Base-by-base conservation (phyloP, 257 asterid genomes). In the Capsicum baccatum region DNA sequence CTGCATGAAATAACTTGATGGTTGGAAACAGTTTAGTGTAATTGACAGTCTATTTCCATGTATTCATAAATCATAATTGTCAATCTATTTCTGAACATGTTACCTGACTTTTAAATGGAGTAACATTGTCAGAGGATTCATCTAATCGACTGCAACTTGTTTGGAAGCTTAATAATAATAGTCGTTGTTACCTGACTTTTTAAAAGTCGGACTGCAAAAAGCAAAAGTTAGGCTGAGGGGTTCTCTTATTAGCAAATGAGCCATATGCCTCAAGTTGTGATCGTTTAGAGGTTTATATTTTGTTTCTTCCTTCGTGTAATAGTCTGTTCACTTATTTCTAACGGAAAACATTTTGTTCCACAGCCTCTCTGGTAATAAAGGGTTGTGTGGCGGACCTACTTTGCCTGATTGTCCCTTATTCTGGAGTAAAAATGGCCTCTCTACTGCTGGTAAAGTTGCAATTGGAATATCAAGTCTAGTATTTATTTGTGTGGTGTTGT, bases 321-420 rank as follows among this genome's bases (percentile, higher is more conserved):
- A 76, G 48, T 26, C 26, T 55, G 26, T 26, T 76, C n/a, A 76
- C 81, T 76, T 48, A 17, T 71, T 44, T 71, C 79, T 71, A n/a
- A 76, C 26, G 0, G 81, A 54, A 76, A 52, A 14, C 48, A 4
- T 52, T 50, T 54, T 76, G 48, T 48, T 86, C 84, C 50, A 83
- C 92, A 97, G 98, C 88, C 93, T 97, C 47, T 93, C 95, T 55
- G 92, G 94, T 82, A 95, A 97, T 90, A 95, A 94, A 89, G 94
- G 94, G 83, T 84, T 97, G 85, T 97, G 99, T 15, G 98, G 99
- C 6, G 96, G 89, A 82, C 98, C 99, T 54, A 85, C 98, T 82
- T 88, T 97, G 84, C 97, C 96, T 0, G 86, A 92, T 76, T 97
- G 99, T 71, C 91, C 98, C 1, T 83, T 94, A 68, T 89, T 97